Evolutionary conservation across 768 basidiomycete genomes (phyloP).

Genomic region (Leccinum ochraceum): DNA sequence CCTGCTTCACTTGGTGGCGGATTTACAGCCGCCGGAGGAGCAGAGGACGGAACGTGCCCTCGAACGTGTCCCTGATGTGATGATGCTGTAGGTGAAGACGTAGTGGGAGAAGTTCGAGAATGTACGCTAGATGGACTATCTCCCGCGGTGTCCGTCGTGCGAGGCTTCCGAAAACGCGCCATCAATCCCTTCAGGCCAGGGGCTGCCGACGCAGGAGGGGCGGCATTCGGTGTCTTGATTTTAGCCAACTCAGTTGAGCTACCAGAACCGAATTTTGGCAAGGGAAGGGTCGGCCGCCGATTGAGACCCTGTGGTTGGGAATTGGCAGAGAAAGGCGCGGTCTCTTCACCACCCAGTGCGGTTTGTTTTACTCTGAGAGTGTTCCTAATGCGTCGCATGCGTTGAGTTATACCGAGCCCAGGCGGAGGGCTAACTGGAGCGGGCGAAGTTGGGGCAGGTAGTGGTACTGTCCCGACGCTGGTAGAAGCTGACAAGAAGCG

Average conservation of each 20-base stretch:
- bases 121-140: constrained; percentile 34
- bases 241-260: constrained; percentile 50
- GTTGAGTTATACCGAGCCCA: constrained; percentile 59
- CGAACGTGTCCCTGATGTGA: constrained; percentile 35
- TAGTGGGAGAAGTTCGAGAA: constrained; percentile 33
- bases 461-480: constrained; percentile 66
- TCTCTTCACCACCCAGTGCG: constrained; percentile 50
- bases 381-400: constrained; percentile 71
- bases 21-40: constrained; percentile 12
- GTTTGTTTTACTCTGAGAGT: constrained; percentile 60
- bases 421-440: constrained; percentile 36
- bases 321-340: constrained; percentile 45
- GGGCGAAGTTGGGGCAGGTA: constrained; percentile 43
- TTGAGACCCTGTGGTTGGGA: constrained; percentile 44
- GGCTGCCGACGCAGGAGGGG: constrained; percentile 69
- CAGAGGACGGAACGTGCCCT: constrained; percentile 32
- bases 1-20: constrained; percentile 11
- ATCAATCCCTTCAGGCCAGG: constrained; percentile 82
- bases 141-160: constrained; percentile 27
- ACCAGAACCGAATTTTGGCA: constrained; percentile 40
- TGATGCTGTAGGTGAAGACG: constrained; percentile 37
- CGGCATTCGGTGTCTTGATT: constrained; percentile 55
- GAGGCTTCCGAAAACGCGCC: constrained; percentile 63
- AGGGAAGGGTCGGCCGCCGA: constrained; percentile 48
- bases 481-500: constrained; percentile 66